Evolutionary conservation across 768 basidiomycete species (phyloP).

Genomic region (Sarcodon aspratus): DNA sequence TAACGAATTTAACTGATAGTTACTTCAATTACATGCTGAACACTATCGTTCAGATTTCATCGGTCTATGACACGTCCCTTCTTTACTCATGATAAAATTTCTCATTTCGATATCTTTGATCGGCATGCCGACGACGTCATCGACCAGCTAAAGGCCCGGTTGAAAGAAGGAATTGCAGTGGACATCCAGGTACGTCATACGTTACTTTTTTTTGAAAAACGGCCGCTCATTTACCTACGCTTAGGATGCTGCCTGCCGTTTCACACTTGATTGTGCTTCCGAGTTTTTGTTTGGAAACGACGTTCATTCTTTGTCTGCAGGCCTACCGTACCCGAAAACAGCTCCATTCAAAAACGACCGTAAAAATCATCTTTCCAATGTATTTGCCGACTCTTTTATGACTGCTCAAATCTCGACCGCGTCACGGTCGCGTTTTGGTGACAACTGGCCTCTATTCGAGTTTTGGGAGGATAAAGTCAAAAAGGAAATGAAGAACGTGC

Average conservation of each 20-base stretch:
- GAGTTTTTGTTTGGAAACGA: slow-evolving; percentile 45
- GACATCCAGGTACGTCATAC: slow-evolving; percentile 6
- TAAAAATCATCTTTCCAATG: slow-evolving; percentile 15
- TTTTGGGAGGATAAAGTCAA: slow-evolving; percentile 37
- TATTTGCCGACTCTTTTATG: slow-evolving; percentile 38
- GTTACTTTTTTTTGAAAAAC: neutral
- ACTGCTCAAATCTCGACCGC: slow-evolving; percentile 32
- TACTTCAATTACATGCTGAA: neutral
- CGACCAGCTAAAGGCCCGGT: slow-evolving; percentile 2
- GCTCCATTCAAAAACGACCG: slow-evolving; percentile 13
- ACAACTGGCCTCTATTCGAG: slow-evolving; percentile 40
- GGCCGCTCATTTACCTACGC: neutral
- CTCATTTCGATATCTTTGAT: slow-evolving; percentile 29
- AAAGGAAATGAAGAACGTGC: slow-evolving; percentile 33
- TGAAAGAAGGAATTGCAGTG: slow-evolving; percentile 6
- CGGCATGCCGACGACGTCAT: slow-evolving; percentile 6
- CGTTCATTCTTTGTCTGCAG: slow-evolving; percentile 33
- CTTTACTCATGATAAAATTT: slow-evolving; percentile 26
- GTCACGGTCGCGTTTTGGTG: slow-evolving; percentile 27
- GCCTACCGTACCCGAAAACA: slow-evolving; percentile 34
- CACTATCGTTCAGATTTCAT: slow-evolving; percentile 24
- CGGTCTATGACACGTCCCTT: slow-evolving; percentile 31
- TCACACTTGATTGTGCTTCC: slow-evolving; percentile 49
- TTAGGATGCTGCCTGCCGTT: slow-evolving; percentile 41
- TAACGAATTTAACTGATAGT: neutral